Conservation (phyloP, 805 yeast species). For the Metschnikowia noctiluminum region DNA sequence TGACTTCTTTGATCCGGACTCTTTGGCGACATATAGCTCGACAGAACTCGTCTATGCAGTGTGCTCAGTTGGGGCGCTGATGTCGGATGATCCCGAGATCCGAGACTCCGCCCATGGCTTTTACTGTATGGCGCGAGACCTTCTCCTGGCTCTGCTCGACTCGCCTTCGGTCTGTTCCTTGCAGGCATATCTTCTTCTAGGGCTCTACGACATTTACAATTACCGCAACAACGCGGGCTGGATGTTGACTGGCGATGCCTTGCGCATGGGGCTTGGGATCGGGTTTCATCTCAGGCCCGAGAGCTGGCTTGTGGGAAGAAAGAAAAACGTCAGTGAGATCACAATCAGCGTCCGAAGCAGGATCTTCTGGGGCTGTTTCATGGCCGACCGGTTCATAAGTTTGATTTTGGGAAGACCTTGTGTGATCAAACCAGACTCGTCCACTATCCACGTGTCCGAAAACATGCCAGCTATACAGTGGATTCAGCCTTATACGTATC, state of each 20-base stretch:
- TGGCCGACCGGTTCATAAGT: slow-evolving; percentile 15
- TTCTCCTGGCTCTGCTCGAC: slow-evolving; percentile 10
- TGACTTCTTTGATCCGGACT: slow-evolving; percentile 13
- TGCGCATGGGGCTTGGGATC: slow-evolving; percentile 14
- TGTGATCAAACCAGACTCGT: slow-evolving; percentile 7
- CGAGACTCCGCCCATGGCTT: slow-evolving; percentile 4
- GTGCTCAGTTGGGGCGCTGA: slow-evolving; percentile 13
- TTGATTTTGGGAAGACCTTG: slow-evolving; percentile 13
- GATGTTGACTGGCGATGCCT: slow-evolving; percentile 15
- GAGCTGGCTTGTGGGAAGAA: slow-evolving; percentile 9
- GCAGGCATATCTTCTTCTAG: slow-evolving; percentile 15
- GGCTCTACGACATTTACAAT: slow-evolving; percentile 15
- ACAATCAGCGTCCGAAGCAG: slow-evolving; percentile 12
- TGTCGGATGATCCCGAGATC: slow-evolving; percentile 5
- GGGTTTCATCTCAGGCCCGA: slow-evolving; percentile 14
- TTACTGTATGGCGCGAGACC: slow-evolving; percentile 9
- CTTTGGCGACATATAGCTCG: slow-evolving; percentile 10
- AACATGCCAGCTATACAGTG: slow-evolving; percentile 15
- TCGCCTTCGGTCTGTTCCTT: slow-evolving; percentile 11
- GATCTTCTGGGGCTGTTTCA: slow-evolving; percentile 16
- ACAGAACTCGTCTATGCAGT: slow-evolving; percentile 13
- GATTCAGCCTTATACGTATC: slow-evolving; percentile 13
- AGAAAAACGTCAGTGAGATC: slow-evolving; percentile 6
- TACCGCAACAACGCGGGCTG: slow-evolving; percentile 14
- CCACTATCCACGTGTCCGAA: slow-evolving; percentile 11